Base-by-base conservation (phyloP, 2,329 filamentous ascomycete species). In the Anisogramma anomala region DNA sequence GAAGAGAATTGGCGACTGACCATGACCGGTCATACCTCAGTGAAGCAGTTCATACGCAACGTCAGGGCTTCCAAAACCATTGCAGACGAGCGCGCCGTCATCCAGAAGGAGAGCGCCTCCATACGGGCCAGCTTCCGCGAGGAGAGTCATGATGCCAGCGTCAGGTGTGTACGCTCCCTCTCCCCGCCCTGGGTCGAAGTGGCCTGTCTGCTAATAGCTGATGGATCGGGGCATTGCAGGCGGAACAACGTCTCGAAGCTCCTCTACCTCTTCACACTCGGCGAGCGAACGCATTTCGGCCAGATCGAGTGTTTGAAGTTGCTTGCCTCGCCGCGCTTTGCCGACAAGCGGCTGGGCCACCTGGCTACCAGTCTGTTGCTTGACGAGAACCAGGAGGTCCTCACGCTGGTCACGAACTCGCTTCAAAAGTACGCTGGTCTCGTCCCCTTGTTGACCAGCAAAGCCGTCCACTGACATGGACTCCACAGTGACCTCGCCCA, bases 31-130 rank as follows among this genome's bases (percentile, higher is more conserved):
- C 41, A 46, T 43, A 43, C 42, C 50, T 45, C 58, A 96, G 91
- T 98, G 62, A 98, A 98, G 70, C 91, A 96, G 68, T 98, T 98
- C 68, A 98, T 98, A 65, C 88, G 91, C 61, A 96, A 95, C 67
- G 91, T 98, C 60, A 86, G 91, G 61, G 89, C 91, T 48, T 87
- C 91, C 47, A 98, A 98, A 71, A 98, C 91, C 26, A 95, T 98
- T 59, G 93, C 93, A 61, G 91, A 98, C 66, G 91, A 98, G 69
- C 80, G 91, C 59, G 89, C 91, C 39, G 91, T 98, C 42, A 93
- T 98, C 49, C 91, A 96, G 58, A 98, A 98, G 66, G 91, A 98
- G 69, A 98, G 91, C 65, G 91, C 91, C 45, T 85, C 89, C 35
- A 98, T 98, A 59, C 77, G 91, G 65, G 87, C 91, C 53, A 96